These are phyloP conservation scores for Alternaria ethzedia DNA, from an alignment of 2,329 filamentous ascomycete genomes.

Conservation along the genomic window DNA sequence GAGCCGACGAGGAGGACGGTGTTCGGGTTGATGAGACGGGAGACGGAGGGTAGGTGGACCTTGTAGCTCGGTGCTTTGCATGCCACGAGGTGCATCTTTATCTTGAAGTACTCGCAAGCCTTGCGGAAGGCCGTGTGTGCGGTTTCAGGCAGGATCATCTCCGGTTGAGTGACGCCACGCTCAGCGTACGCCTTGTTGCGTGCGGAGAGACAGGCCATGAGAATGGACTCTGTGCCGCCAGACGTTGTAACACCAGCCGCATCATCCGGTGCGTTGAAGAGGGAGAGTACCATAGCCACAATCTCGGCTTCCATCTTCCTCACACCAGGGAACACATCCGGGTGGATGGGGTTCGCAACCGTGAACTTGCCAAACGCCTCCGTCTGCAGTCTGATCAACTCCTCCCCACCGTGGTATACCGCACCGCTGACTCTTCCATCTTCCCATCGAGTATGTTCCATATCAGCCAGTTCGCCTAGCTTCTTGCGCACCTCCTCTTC, in stretches of 20 bases:
- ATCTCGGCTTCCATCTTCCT: slow-evolving; percentile 99
- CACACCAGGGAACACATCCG: slow-evolving; percentile 96
- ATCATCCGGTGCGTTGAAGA: slow-evolving; percentile 89
- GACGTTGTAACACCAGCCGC: slow-evolving; percentile 89
- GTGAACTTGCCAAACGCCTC: slow-evolving; percentile 95
- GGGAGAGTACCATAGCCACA: slow-evolving; percentile 88
- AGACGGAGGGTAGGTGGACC: slow-evolving; percentile 78
- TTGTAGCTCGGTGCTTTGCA: slow-evolving; percentile 87
- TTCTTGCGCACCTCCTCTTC: slow-evolving; percentile 80
- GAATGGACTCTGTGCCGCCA: slow-evolving; percentile 93
- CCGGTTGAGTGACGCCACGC: slow-evolving; percentile 86
- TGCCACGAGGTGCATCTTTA: slow-evolving; percentile 87
- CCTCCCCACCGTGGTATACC: slow-evolving; percentile 91
- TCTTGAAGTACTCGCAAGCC: slow-evolving; percentile 93
- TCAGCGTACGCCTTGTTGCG: slow-evolving; percentile 87
- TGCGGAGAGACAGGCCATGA: slow-evolving; percentile 92
- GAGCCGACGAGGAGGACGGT: slow-evolving; percentile 92
- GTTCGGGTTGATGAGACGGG: slow-evolving; percentile 89
- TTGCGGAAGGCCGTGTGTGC: slow-evolving; percentile 97
- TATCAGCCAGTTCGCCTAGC: slow-evolving; percentile 75
- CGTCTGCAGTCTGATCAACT: slow-evolving; percentile 81
- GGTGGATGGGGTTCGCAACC: slow-evolving; percentile 95
- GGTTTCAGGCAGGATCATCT: slow-evolving; percentile 97
- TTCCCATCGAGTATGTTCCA: slow-evolving; percentile 97
- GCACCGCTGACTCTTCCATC: slow-evolving; percentile 93